phyloP scores from a whole-genome alignment of 2,329 filamentous ascomycete genomes.

The Sclerotinia glacialis region DNA sequence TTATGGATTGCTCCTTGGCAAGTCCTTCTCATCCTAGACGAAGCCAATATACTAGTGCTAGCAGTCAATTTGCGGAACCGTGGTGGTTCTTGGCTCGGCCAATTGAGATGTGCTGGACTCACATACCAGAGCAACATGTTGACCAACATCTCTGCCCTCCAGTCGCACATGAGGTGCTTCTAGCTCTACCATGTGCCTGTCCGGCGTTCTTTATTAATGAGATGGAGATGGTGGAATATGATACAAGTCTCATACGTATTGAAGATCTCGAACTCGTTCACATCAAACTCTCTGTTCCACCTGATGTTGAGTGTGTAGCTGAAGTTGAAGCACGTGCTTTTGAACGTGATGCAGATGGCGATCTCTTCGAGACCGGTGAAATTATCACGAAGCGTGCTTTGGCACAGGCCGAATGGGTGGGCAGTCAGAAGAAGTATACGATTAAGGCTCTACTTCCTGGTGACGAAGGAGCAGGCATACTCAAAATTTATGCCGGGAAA shows the following conservation, averaged over 20 bases:
- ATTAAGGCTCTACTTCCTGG: constrained; percentile 89
- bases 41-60: constrained; percentile 69
- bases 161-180: constrained; percentile 77
- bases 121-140: constrained; percentile 80
- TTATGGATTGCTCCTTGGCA: constrained; percentile 91
- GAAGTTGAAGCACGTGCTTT: constrained; percentile 86
- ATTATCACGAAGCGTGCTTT: constrained; percentile 80
- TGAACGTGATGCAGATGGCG: constrained; percentile 79
- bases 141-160: constrained; percentile 94
- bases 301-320: constrained; percentile 86
- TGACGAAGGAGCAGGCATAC: constrained; percentile 81
- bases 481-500: constrained; percentile 93
- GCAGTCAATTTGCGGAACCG: constrained; percentile 68
- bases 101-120: constrained; percentile 89
- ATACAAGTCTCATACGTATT: constrained; percentile 79
- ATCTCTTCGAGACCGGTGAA: constrained; percentile 90
- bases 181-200: constrained; percentile 81
- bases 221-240: constrained; percentile 81
- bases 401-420: constrained; percentile 87
- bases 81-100: constrained; percentile 96
- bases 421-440: constrained; percentile 84
- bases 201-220: constrained; percentile 83
- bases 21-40: constrained; percentile 86
- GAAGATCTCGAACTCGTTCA: constrained; percentile 94
- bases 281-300: constrained; percentile 79